Percentiles rank a stretch among this genome's conserved stretches.
Evolutionary conservation across 805 yeast genomes (phyloP).

Genomic region (Priceomyces carsonii): DNA sequence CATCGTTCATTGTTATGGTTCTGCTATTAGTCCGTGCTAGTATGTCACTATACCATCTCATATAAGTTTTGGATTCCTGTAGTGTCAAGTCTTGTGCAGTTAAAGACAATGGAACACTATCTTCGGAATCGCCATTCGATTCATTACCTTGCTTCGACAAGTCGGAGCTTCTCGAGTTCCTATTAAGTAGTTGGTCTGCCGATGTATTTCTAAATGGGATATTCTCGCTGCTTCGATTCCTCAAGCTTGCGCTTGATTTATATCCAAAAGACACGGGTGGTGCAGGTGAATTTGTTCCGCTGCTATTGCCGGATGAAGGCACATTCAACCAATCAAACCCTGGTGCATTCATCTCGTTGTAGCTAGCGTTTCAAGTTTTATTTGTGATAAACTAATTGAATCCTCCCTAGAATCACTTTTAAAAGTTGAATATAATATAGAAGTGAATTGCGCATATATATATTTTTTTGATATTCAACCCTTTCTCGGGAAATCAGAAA

Average conservation of each 20-base stretch:
- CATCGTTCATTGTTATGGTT: constrained; percentile 70
- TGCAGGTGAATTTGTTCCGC: constrained; percentile 13
- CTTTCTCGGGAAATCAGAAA: not conserved
- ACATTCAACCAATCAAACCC: constrained; percentile 58
- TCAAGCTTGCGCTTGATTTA: constrained; percentile 8
- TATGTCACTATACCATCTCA: constrained; percentile 91
- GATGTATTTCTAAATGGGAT: constrained; percentile 12
- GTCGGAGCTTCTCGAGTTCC: not conserved
- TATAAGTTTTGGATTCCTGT: constrained; percentile 80
- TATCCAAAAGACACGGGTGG: constrained; percentile 15
- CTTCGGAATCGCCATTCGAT: constrained; percentile 13
- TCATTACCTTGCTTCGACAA: not conserved
- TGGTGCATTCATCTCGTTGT: constrained; percentile 23
- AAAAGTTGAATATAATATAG: too few relatives aligned
- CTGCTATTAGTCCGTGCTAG: constrained; percentile 68
- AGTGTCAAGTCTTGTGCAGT: constrained; percentile 66
- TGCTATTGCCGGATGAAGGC: constrained; percentile 13
- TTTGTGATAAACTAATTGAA: not conserved
- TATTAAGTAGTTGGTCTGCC: constrained; percentile 10
- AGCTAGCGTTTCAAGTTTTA: not conserved
- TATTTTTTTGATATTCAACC: constrained; percentile 2
- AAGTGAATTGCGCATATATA: constrained; percentile 3
- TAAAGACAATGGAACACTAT: constrained; percentile 61
- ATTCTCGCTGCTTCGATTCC: constrained; percentile 1
- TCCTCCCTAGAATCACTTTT: too few relatives aligned